phyloP scores from a whole-genome alignment of 78 protist species.

The Pigoraptor vietnamica region DNA sequence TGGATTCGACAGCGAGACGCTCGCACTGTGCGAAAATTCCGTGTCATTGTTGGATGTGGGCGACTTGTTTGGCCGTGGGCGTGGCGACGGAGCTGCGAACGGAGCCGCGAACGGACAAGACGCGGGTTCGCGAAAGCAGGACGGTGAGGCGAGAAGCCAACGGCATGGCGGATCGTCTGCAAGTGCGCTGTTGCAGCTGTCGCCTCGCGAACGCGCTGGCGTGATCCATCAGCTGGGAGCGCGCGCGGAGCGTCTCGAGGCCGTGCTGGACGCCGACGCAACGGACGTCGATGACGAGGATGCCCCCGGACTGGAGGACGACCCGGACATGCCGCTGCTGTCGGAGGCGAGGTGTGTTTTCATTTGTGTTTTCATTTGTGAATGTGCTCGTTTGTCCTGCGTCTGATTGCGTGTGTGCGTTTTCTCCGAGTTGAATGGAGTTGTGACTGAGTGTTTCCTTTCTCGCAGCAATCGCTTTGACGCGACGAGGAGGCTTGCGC shows the following conservation, averaged over 20 bases:
- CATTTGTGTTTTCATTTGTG: too few relatives aligned
- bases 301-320: neutral
- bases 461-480: neutral
- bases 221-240: neutral
- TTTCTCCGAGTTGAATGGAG: too few relatives aligned
- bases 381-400: too few relatives aligned
- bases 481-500: neutral
- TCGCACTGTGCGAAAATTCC: neutral
- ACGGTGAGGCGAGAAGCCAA: too few relatives aligned
- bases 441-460: neutral
- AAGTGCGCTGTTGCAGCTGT: neutral
- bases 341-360: neutral
- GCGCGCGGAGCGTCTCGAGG: neutral
- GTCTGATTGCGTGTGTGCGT: too few relatives aligned
- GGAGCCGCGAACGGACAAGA: too few relatives aligned
- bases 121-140: too few relatives aligned
- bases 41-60: neutral
- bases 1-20: neutral
- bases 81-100: too few relatives aligned
- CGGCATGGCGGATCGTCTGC: neutral
- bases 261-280: neutral
- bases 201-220: neutral
- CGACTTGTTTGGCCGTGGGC: neutral
- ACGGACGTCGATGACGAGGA: neutral
- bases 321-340: neutral